These are phyloP conservation scores for Remersonia thermophila DNA, from an alignment of 2,329 filamentous ascomycete species.

Conservation along the genomic window DNA sequence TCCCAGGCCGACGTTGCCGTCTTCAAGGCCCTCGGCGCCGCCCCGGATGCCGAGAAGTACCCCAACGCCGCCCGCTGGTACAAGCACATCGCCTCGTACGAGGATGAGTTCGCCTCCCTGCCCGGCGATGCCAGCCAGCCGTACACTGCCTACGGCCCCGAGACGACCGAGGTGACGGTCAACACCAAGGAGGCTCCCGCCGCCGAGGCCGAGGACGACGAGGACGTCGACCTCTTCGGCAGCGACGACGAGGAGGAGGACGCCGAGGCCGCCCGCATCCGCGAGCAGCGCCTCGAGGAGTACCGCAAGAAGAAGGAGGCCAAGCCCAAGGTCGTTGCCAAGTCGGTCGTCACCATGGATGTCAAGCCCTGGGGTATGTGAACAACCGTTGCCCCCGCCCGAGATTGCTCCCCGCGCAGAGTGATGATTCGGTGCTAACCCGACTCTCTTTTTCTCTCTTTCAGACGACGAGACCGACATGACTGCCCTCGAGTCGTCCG, in stretches of 20 bases:
- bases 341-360: constrained; percentile 90
- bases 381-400: too few relatives aligned
- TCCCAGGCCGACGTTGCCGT: constrained; percentile 92
- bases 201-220: constrained; percentile 56
- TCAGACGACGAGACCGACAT: constrained; percentile 89
- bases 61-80: constrained; percentile 95
- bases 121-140: constrained; percentile 83
- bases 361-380: constrained; percentile 97
- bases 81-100: constrained; percentile 92
- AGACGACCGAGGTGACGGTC: constrained; percentile 60
- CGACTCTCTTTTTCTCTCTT: constrained; percentile 13
- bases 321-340: constrained; percentile 84
- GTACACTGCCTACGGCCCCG: constrained; percentile 84
- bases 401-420: too few relatives aligned
- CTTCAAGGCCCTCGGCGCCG: constrained; percentile 75
- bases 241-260: constrained; percentile 91
- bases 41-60: constrained; percentile 75
- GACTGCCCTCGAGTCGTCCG: constrained; percentile 63
- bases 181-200: constrained; percentile 78
- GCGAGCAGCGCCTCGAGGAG: constrained; percentile 81
- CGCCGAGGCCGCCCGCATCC: constrained; percentile 68
- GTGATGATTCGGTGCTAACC: too few relatives aligned
- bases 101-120: constrained; percentile 83
- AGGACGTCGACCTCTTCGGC: constrained; percentile 88
- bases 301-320: constrained; percentile 95